Conservation (phyloP, 768 basidiomycete genomes). For the Ramaria rubella region DNA sequence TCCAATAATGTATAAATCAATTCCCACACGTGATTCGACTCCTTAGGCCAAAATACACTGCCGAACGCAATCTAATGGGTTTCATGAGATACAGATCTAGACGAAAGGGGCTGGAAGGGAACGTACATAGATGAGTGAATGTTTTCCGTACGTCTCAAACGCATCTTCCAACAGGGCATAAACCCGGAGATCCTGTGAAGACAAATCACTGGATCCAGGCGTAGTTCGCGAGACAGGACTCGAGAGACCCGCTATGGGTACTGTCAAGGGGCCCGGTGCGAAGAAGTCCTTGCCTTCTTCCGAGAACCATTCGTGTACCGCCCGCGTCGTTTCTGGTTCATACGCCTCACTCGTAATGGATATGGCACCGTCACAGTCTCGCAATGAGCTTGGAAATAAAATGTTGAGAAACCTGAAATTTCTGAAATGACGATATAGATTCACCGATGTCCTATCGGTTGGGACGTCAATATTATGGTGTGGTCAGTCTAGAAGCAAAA, state of each 20-base stretch:
- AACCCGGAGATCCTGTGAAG: constrained; percentile 10
- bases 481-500: not conserved
- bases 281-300: constrained; percentile 9
- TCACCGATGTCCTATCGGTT: constrained; percentile 1
- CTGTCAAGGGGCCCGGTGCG: constrained; percentile 1
- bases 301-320: constrained; percentile 13
- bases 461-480: not conserved
- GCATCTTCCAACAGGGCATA: constrained; percentile 14
- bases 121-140: constrained; percentile 21
- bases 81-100: not conserved
- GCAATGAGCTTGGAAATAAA: not conserved
- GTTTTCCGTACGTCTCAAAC: constrained; percentile 13
- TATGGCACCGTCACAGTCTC: constrained; percentile 18
- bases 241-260: not conserved
- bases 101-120: too few relatives aligned
- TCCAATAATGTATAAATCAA: constrained; percentile 20
- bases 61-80: constrained; percentile 21
- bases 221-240: not conserved
- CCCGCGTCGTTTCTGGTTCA: constrained; percentile 15
- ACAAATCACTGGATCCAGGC: not conserved
- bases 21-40: constrained; percentile 17
- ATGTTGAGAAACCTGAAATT: not conserved
- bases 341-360: constrained; percentile 12
- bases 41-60: constrained; percentile 18
- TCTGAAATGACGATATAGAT: not conserved